Percentiles rank a stretch among this genome's conserved stretches.
Conservation (phyloP, 148 eudicot genomes). For the Heliosperma pusillum region DNA sequence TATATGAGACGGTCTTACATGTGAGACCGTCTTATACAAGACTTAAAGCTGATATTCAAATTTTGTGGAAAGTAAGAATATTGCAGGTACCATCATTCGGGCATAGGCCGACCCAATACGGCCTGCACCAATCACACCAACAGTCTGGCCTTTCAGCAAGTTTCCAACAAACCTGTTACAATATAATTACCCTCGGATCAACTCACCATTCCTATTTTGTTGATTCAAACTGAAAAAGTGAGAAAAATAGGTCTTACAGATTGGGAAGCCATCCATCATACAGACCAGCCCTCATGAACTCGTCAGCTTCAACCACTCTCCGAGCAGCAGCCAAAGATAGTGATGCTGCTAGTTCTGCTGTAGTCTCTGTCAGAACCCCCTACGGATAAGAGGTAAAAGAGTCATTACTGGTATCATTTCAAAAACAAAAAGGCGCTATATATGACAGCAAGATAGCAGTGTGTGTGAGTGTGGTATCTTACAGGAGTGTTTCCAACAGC, state of each 20-base stretch:
- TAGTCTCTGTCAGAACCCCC: slow-evolving; percentile 99
- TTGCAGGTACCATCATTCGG: slow-evolving; percentile 82
- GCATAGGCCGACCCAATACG: slow-evolving; percentile 98
- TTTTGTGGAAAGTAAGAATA: neutral
- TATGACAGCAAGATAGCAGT: no score
- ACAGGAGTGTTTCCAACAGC: slow-evolving; percentile 99
- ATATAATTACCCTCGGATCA: neutral
- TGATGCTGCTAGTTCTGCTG: slow-evolving; percentile 96
- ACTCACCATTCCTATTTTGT: neutral
- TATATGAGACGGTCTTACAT: neutral
- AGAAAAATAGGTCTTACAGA: slow-evolving; percentile 46
- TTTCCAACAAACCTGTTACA: slow-evolving; percentile 84
- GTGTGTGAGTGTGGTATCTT: slow-evolving; percentile 15
- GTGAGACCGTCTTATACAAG: neutral
- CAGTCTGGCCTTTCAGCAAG: slow-evolving; percentile 97
- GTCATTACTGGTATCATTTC: neutral
- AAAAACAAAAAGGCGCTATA: neutral
- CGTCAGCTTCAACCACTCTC: slow-evolving; percentile 96
- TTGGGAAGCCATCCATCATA: slow-evolving; percentile 99
- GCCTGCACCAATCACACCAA: slow-evolving; percentile 99
- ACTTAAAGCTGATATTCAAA: neutral
- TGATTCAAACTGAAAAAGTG: neutral
- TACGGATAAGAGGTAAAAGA: slow-evolving; percentile 12
- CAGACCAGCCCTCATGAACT: slow-evolving; percentile 93
- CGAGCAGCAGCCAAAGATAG: slow-evolving; percentile 91